Conservation (phyloP, 2,329 filamentous ascomycete species). For the Lecanicillium sp. region DNA sequence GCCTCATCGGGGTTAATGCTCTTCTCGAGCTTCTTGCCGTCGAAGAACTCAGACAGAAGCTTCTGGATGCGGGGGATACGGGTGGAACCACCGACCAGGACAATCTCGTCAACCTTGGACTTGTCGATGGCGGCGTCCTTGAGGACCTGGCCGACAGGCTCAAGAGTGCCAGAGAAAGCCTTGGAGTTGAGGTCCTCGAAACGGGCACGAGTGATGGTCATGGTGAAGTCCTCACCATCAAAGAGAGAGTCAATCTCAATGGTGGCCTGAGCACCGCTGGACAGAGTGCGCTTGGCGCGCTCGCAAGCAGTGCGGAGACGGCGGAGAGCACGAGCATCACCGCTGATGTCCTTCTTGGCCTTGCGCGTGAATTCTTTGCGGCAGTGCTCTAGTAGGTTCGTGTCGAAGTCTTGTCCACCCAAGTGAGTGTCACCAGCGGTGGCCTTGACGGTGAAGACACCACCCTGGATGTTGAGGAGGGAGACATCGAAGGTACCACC, state of each 20-base stretch:
- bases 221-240: conserved; percentile 95
- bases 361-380: conserved; percentile 91
- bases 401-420: conserved; percentile 95
- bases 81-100: conserved; percentile 96
- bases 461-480: conserved; percentile 95
- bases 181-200: conserved; percentile 98
- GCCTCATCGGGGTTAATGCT: conserved; percentile 99
- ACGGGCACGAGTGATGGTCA: conserved; percentile 94
- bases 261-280: conserved; percentile 93
- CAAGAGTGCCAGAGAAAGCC: conserved; percentile 86
- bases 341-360: conserved; percentile 68
- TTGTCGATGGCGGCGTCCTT: conserved; percentile 88
- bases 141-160: conserved; percentile 92
- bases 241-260: conserved; percentile 99
- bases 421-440: conserved; percentile 96
- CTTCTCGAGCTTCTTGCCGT: conserved; percentile 99
- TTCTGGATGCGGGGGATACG: conserved; percentile 99
- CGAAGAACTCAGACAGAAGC: conserved; percentile 97
- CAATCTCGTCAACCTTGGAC: conserved; percentile 91
- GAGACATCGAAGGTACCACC: conserved; percentile 99
- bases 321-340: conserved; percentile 85
- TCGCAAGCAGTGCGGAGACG: conserved; percentile 96
- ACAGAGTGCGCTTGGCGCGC: conserved; percentile 98
- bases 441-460: conserved; percentile 98
- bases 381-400: conserved; percentile 90